Conservation (phyloP, 768 basidiomycete species). For the Rhizopogon salebrosus region DNA sequence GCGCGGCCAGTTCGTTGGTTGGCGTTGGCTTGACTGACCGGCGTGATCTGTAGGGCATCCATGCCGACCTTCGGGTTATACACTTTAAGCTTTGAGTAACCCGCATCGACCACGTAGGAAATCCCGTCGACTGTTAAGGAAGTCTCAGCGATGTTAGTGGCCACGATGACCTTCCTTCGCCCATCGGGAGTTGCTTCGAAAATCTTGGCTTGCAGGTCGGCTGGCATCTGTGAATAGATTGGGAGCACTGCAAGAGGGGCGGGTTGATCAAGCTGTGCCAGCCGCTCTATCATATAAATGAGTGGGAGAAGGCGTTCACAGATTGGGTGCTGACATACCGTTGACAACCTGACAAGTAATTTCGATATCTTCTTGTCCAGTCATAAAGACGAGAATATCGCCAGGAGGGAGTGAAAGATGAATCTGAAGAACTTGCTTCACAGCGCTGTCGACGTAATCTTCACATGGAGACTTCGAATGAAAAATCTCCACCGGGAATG, state of each 20-base stretch:
- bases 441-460: conserved; percentile 96
- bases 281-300: conserved; percentile 57
- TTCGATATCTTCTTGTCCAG: conserved; percentile 99
- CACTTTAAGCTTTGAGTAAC: conserved; percentile 96
- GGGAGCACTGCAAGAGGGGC: conserved; percentile 86
- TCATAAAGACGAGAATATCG: conserved; percentile 98
- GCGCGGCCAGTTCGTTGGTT: conserved; percentile 95
- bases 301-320: background rate
- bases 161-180: conserved; percentile 93
- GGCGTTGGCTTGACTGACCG: conserved; percentile 98
- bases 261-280: conserved; percentile 89
- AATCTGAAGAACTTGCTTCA: conserved; percentile 97
- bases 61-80: conserved; percentile 99
- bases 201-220: conserved; percentile 96
- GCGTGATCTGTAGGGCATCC: conserved; percentile 98
- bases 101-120: conserved; percentile 92
- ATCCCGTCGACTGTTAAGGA: conserved; percentile 98
- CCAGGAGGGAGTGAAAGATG: conserved; percentile 90
- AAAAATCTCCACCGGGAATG: conserved; percentile 96
- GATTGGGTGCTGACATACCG: conserved; percentile 42
- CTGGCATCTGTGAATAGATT: conserved; percentile 99
- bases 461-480: conserved; percentile 98
- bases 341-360: conserved; percentile 91
- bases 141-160: conserved; percentile 98
- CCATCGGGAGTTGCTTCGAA: conserved; percentile 94